phyloP scores from a whole-genome alignment of 164 flowering plant genomes.

The Vitis riparia region DNA sequence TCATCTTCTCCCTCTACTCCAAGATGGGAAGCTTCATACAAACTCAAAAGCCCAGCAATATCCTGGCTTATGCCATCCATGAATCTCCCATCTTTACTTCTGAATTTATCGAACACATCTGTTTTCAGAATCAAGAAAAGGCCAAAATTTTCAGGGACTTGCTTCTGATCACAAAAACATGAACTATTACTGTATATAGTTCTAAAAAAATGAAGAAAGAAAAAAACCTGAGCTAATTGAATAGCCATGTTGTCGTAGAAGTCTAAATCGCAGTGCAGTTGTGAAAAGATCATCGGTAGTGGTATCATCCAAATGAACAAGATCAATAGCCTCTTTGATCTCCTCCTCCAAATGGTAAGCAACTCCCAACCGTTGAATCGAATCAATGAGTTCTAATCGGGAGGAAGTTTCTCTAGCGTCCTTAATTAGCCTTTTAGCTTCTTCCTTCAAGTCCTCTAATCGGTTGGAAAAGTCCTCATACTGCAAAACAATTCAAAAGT shows the following conservation, averaged over 20 bases:
- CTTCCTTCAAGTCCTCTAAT: constrained; percentile 12
- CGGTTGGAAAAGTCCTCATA: constrained; percentile 3
- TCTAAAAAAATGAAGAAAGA: too few relatives aligned
- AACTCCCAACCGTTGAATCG: too few relatives aligned
- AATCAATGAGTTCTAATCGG: constrained; percentile 8
- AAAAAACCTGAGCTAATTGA: too few relatives aligned
- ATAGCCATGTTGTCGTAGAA: too few relatives aligned
- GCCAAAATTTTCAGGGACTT: too few relatives aligned
- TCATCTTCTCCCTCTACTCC: constrained; percentile 14
- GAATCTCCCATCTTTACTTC: constrained; percentile 10
- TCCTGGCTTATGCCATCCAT: constrained; percentile 12
- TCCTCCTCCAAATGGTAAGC: too few relatives aligned
- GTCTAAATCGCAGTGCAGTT: too few relatives aligned
- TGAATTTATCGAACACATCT: constrained; percentile 18
- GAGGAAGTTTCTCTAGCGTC: neutral
- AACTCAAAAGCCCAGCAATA: constrained; percentile 20
- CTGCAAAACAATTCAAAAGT: constrained; percentile 4
- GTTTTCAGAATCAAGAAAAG: neutral
- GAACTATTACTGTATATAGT: too few relatives aligned
- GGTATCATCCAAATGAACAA: too few relatives aligned
- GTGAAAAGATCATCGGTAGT: too few relatives aligned
- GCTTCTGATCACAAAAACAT: too few relatives aligned
- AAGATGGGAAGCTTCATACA: constrained; percentile 34
- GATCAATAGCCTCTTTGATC: too few relatives aligned
- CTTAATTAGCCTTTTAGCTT: neutral